Percentiles rank a stretch among this genome's conserved stretches.
Evolutionary conservation across 306 rosid species (phyloP).

Genomic region (Rosa rugosa): DNA sequence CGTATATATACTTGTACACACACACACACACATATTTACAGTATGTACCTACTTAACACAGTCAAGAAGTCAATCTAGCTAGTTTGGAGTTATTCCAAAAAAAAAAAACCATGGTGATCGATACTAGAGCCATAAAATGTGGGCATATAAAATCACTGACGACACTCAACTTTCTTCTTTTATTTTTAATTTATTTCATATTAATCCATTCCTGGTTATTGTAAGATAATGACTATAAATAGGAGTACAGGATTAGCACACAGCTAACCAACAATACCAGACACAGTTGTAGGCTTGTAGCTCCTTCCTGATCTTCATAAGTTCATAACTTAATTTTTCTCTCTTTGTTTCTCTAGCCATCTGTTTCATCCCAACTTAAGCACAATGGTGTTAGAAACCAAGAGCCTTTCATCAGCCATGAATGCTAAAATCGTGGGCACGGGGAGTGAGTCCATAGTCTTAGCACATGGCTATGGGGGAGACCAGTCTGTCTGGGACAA

Average conservation of each 20-base stretch:
- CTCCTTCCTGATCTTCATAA: constrained; percentile 5
- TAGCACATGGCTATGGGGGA: constrained; percentile 85
- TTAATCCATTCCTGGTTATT: neutral
- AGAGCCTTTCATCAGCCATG: constrained; percentile 35
- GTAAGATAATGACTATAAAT: neutral
- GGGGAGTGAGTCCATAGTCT: constrained; percentile 51
- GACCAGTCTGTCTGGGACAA: constrained; percentile 90
- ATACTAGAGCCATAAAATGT: neutral
- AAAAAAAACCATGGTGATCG: neutral
- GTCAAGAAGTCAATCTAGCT: neutral
- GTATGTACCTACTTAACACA: neutral
- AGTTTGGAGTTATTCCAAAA: neutral
- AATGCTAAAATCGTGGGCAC: constrained; percentile 51
- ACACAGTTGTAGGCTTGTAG: neutral
- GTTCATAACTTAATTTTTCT: neutral
- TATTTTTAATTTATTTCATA: neutral
- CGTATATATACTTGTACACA: neutral
- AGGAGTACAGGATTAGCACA: neutral
- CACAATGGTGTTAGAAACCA: constrained; percentile 35
- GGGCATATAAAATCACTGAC: neutral
- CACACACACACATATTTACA: neutral
- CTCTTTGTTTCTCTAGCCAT: neutral
- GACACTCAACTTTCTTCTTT: neutral
- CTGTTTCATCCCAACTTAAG: constrained; percentile 5
- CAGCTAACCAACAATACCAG: neutral